A percentile compares a stretch with the other conserved stretches of the same genome.
These are phyloP conservation scores for Fraxinus sp. DNA, from an alignment of 305 asterid species.

Conservation along the genomic window DNA sequence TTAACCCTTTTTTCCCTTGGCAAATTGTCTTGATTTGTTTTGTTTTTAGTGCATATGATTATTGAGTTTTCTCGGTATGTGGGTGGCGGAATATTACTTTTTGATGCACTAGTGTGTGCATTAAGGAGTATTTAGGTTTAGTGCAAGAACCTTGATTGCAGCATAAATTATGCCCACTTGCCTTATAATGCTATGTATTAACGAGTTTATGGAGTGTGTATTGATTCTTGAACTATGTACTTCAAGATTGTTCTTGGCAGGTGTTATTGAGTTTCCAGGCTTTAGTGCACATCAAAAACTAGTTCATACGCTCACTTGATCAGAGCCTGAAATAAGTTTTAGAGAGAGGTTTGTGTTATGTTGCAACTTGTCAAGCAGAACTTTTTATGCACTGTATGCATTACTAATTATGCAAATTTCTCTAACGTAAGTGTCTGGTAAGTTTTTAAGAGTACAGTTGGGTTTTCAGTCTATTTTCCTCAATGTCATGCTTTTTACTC, in stretches of 20 bases:
- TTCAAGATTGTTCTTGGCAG: neutral
- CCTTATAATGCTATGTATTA: conserved; percentile 16
- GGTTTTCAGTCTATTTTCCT: no score
- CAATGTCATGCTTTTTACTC: neutral
- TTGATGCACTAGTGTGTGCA: neutral
- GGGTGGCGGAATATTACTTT: neutral
- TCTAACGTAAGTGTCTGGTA: neutral
- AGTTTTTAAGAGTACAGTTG: neutral
- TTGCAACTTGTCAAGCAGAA: neutral
- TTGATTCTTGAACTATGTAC: neutral
- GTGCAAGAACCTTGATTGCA: neutral
- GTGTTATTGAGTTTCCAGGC: neutral
- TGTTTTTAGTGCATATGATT: neutral
- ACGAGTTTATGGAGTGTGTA: neutral
- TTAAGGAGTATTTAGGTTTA: neutral
- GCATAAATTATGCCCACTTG: neutral
- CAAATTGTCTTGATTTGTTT: neutral
- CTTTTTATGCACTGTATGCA: neutral
- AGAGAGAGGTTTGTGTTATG: neutral
- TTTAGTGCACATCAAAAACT: neutral
- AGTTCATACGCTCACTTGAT: neutral
- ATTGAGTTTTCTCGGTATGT: neutral
- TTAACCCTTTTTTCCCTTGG: neutral
- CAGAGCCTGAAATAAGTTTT: neutral
- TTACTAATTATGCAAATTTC: neutral